Conservation (phyloP, 345 rosid species). For the Psidium friedrichsthalianum region DNA sequence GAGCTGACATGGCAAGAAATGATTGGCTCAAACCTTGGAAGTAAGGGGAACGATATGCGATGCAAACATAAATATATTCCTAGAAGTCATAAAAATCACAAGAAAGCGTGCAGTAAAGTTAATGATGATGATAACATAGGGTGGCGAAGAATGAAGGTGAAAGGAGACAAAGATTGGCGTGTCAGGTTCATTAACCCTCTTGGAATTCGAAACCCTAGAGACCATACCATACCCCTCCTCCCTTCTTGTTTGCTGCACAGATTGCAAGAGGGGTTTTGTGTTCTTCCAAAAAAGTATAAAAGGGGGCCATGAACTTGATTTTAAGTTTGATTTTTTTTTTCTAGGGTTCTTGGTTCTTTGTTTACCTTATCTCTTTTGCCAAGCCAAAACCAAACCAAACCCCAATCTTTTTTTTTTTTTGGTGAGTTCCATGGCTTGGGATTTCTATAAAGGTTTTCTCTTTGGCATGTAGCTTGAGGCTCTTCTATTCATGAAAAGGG, state of each 20-base stretch:
- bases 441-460: background rate
- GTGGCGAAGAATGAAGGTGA: background rate
- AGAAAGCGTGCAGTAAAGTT: slow-evolving; percentile 4
- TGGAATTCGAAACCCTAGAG: background rate
- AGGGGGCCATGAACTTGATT: background rate
- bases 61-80: background rate
- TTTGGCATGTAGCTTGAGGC: background rate
- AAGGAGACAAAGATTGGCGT: slow-evolving; percentile 4
- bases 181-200: background rate
- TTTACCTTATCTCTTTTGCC: background rate
- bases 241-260: background rate
- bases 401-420: background rate
- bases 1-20: background rate
- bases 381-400: background rate
- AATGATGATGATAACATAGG: background rate
- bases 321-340: background rate
- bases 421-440: background rate
- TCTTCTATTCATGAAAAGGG: background rate
- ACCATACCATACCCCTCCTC: background rate
- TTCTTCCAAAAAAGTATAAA: background rate
- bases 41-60: background rate
- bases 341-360: background rate
- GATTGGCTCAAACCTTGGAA: slow-evolving; percentile 2
- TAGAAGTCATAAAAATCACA: background rate
- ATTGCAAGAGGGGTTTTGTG: slow-evolving; percentile 1